Base-by-base conservation (phyloP, 768 basidiomycete genomes). In the Leccinellum albellum region DNA sequence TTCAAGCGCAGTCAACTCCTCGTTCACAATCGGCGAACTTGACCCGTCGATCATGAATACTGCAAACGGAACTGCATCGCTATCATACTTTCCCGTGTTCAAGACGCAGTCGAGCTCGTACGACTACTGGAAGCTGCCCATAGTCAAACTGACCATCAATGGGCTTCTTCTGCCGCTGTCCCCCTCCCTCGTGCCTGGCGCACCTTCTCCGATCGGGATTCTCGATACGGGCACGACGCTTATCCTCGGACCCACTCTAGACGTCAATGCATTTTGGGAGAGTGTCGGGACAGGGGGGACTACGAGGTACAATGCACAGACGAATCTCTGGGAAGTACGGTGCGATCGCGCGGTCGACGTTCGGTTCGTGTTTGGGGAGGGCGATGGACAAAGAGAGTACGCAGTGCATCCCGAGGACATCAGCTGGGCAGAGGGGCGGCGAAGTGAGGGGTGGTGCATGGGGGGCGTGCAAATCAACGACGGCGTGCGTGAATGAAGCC, bases 221-320 rank as follows among this genome's bases (percentile, higher is more conserved):
- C 75, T 87, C 26, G 87, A 88, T 64, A 84, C 84, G 24, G 85
- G 85, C 4, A 83, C 82, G 24, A 83, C 82, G 5, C 75, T 83
- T 53, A 74, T 84, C 24, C 73, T 84, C 6, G 83, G 81, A 4
- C 84, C 84, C 6, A 67, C 76, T 1, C 59, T 55, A 17, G 85
- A 86, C 55, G 82, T 85, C 40, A 70, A 74, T 5, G 75, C 78
- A 6, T 78, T 88, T 61, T 87, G 77, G 79, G 55, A 72, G 14
- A 73, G 76, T 6, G 57, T 81, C n/a, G 77, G 79, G 21, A 63
- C 67, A 3, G 78, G 74, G n/a, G 72, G 70, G 8, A 69, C 73
- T 14, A 65, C 74, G 33, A 68, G 74, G 42, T 73, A 74, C 59
- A 75, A 80, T 54, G 53, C 59, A 1, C 63, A 69, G 12, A 62